Percentiles rank a stretch among this genome's conserved stretches.
phyloP scores from a whole-genome alignment of 805 yeast genomes.

The Ogataea haglerorum region DNA sequence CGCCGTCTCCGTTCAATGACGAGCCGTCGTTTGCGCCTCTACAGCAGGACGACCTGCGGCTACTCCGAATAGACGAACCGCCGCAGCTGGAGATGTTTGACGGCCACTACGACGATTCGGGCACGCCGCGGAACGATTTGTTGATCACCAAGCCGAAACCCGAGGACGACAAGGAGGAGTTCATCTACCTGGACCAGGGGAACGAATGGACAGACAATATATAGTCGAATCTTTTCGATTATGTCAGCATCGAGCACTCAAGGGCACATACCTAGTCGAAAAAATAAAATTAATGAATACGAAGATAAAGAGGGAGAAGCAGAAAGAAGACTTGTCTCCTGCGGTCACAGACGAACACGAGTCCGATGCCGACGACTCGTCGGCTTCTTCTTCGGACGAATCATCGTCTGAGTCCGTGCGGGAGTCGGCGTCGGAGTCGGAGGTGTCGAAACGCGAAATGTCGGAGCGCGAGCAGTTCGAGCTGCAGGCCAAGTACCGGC shows the following conservation, averaged over 20 bases:
- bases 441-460: constrained; percentile 14
- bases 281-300: constrained; percentile 8
- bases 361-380: constrained; percentile 12
- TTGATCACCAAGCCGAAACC: constrained; percentile 8
- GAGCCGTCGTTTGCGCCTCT: constrained; percentile 11
- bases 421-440: constrained; percentile 13
- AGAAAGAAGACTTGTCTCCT: not conserved
- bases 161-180: constrained; percentile 12
- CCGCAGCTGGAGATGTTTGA: constrained; percentile 20
- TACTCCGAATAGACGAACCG: constrained; percentile 14
- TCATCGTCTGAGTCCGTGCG: constrained; percentile 5
- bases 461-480: constrained; percentile 26
- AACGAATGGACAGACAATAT: constrained; percentile 8
- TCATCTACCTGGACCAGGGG: constrained; percentile 3
- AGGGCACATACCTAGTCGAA: not conserved
- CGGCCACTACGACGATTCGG: constrained; percentile 11
- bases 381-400: constrained; percentile 11
- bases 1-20: constrained; percentile 15
- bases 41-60: constrained; percentile 2
- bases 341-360: constrained; percentile 1
- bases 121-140: constrained; percentile 8
- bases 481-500: constrained; percentile 26
- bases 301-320: constrained; percentile 5
- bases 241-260: constrained; percentile 2
- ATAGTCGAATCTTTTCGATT: not conserved